Evolutionary conservation across 2,329 filamentous ascomycete species (phyloP).

Genomic region (Penicillium sp.): DNA sequence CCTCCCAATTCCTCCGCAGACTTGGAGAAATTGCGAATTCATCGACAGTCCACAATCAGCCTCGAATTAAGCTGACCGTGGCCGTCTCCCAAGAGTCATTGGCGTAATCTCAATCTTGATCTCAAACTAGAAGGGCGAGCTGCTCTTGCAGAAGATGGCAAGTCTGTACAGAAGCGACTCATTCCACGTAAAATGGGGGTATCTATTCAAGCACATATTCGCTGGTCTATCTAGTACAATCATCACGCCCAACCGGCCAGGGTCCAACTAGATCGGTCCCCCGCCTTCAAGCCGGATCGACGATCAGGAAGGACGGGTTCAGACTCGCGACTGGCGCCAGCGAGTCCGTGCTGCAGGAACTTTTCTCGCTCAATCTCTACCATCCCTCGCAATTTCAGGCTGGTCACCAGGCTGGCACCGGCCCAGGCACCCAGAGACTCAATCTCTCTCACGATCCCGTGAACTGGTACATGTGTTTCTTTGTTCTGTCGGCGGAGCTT

Average conservation of each 20-base stretch:
- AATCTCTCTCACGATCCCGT: constrained; percentile 46
- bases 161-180: too few relatives aligned
- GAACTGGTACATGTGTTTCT: constrained; percentile 27
- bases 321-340: constrained; percentile 41
- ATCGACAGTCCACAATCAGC: too few relatives aligned
- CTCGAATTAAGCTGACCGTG: too few relatives aligned
- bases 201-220: constrained; percentile 12
- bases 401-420: constrained; percentile 56
- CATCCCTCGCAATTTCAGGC: constrained; percentile 54
- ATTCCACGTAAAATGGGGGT: constrained; percentile 10
- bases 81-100: too few relatives aligned
- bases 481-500: constrained; percentile 36
- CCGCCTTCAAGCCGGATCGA: constrained; percentile 34
- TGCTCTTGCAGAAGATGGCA: too few relatives aligned
- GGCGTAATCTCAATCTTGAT: too few relatives aligned
- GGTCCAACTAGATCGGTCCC: constrained; percentile 46
- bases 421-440: constrained; percentile 60
- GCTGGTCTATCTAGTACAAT: constrained; percentile 5
- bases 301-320: constrained; percentile 36
- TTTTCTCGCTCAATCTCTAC: constrained; percentile 61
- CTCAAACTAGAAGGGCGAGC: too few relatives aligned
- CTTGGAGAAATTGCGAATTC: too few relatives aligned
- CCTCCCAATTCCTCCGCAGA: too few relatives aligned
- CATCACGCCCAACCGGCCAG: constrained; percentile 42
- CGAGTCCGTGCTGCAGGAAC: constrained; percentile 49